These are phyloP conservation scores for Penicillium sp. DNA, from an alignment of 2,329 filamentous ascomycete species.

Conservation along the genomic window DNA sequence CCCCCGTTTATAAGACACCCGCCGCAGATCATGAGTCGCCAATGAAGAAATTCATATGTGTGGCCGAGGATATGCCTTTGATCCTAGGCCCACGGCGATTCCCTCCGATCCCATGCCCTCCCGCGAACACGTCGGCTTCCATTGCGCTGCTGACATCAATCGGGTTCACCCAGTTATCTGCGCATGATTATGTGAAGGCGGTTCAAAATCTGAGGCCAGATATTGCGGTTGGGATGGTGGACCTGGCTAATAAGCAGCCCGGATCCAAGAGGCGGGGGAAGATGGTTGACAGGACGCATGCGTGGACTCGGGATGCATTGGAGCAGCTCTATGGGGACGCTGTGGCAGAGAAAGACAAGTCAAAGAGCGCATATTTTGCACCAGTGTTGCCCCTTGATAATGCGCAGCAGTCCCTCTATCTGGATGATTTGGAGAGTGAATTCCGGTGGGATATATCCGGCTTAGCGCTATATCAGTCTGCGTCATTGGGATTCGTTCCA, in stretches of 20 bases:
- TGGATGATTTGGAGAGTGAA: constrained; percentile 68
- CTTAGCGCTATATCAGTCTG: constrained; percentile 74
- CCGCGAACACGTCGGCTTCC: constrained; percentile 65
- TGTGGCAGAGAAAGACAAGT: constrained; percentile 27
- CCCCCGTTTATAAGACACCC: constrained; percentile 51
- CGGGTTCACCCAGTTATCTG: constrained; percentile 71
- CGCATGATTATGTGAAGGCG: constrained; percentile 65
- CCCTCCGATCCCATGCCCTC: constrained; percentile 68
- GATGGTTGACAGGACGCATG: constrained; percentile 82
- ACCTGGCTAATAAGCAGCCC: constrained; percentile 61
- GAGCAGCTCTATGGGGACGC: constrained; percentile 39
- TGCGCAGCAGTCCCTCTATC: constrained; percentile 73
- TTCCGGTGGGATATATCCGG: constrained; percentile 58
- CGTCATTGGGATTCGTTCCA: constrained; percentile 66
- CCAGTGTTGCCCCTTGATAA: constrained; percentile 71
- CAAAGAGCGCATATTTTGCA: constrained; percentile 56
- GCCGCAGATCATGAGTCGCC: constrained; percentile 49
- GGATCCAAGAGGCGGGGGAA: constrained; percentile 71
- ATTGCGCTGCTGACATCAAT: constrained; percentile 82
- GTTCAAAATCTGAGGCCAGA: constrained; percentile 70
- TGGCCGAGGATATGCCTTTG: constrained; percentile 63
- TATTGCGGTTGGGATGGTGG: constrained; percentile 73
- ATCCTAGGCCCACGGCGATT: constrained; percentile 75
- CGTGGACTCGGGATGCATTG: constrained; percentile 72
- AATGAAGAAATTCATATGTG: constrained; percentile 73